Conservation (phyloP, 768 basidiomycete genomes). For the Phylloporus sp. region DNA sequence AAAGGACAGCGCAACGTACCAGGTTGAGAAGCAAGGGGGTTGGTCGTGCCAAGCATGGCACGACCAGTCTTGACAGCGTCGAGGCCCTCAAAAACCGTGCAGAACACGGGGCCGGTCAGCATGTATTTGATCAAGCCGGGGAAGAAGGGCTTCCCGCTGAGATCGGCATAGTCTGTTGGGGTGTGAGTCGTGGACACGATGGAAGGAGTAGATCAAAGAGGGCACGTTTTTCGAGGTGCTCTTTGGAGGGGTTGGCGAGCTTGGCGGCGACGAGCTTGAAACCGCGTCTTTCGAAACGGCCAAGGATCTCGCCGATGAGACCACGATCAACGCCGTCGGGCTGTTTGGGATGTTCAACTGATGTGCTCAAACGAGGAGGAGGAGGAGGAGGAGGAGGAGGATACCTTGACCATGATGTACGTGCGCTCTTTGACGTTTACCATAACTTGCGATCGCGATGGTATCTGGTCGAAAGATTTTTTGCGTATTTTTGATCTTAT, state of each 20-base stretch:
- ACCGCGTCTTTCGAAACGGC: constrained; percentile 95
- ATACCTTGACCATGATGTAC: constrained; percentile 99
- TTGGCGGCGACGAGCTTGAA: constrained; percentile 97
- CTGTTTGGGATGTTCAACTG: constrained; percentile 36
- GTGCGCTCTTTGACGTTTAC: constrained; percentile 68
- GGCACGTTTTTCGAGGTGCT: constrained; percentile 88
- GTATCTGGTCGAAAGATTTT: constrained; percentile 28
- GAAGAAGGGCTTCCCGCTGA: constrained; percentile 94
- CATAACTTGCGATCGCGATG: constrained; percentile 13
- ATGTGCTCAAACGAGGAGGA: not conserved
- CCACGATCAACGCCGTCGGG: constrained; percentile 98
- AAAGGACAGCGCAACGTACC: constrained; percentile 47
- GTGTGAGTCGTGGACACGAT: not conserved
- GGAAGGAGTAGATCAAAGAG: not conserved
- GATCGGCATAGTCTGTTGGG: constrained; percentile 88
- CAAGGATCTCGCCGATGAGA: constrained; percentile 93
- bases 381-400: not conserved
- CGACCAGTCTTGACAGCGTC: constrained; percentile 95
- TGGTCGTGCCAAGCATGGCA: constrained; percentile 93
- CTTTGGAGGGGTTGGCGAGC: constrained; percentile 71
- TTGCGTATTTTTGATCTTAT: constrained; percentile 29
- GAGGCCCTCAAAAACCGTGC: constrained; percentile 93
- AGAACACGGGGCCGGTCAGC: constrained; percentile 92
- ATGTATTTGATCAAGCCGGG: constrained; percentile 95
- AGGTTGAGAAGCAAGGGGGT: constrained; percentile 85